Evolutionary conservation across 2,329 filamentous ascomycete genomes (phyloP).

Genomic region (Akanthomyces dipterigenus): DNA sequence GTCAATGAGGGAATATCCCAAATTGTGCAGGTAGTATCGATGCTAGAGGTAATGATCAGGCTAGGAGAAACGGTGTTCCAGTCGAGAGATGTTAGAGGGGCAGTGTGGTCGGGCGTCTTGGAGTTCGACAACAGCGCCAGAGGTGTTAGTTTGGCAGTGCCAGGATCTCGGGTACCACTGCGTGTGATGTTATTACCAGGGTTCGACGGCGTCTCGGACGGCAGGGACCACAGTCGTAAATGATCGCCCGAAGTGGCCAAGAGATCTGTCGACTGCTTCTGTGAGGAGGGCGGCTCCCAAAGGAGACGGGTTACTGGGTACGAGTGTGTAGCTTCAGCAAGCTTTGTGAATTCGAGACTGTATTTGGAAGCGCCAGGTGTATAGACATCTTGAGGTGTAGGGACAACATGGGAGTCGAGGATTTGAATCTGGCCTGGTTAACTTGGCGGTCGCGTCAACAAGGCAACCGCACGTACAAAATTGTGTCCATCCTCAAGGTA

Average conservation of each 20-base stretch:
- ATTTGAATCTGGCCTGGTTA: conserved; percentile 74
- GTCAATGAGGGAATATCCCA: conserved; percentile 98
- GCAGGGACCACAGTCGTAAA: conserved; percentile 86
- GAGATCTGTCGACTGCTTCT: conserved; percentile 92
- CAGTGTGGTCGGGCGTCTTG: conserved; percentile 96
- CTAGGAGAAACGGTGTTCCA: conserved; percentile 98
- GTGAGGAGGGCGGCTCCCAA: conserved; percentile 91
- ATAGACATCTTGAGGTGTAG: conserved; percentile 62
- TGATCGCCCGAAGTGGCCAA: conserved; percentile 94
- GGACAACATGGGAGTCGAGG: conserved; percentile 74
- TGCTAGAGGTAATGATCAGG: conserved; percentile 96
- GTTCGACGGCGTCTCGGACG: conserved; percentile 53
- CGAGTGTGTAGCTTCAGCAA: conserved; percentile 94
- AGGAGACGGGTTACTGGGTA: conserved; percentile 93
- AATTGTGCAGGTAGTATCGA: conserved; percentile 98
- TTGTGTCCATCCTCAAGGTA: conserved; percentile 98
- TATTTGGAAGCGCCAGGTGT: conserved; percentile 64
- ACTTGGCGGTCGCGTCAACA: neutral
- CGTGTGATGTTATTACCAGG: conserved; percentile 62
- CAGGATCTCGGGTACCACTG: conserved; percentile 43
- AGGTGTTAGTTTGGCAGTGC: conserved; percentile 77
- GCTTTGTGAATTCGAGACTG: conserved; percentile 82
- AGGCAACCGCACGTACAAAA: conserved; percentile 57
- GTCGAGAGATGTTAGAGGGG: conserved; percentile 89
- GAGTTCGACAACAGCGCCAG: conserved; percentile 92